These are phyloP conservation scores for Colletotrichum sp. DNA, from an alignment of 2,329 filamentous ascomycete species.

Conservation along the genomic window DNA sequence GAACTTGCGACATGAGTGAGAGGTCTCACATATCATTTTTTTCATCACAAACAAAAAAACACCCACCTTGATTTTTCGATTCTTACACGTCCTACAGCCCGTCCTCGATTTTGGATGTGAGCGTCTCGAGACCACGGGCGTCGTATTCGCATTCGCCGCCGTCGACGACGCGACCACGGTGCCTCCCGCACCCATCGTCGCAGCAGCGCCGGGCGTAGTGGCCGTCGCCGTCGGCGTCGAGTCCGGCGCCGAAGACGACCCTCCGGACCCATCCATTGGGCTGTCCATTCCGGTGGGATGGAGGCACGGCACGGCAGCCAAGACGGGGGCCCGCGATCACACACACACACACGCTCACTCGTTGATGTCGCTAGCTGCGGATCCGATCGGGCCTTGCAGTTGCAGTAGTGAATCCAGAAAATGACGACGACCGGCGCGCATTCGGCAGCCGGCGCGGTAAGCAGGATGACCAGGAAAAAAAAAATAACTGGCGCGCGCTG, in stretches of 20 bases:
- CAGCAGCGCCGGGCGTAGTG: slow-evolving; percentile 1
- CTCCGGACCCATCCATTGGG: slow-evolving; percentile 19
- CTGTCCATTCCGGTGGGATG: slow-evolving; percentile 8
- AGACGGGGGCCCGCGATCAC: background rate
- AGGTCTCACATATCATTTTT: background rate
- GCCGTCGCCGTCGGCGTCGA: slow-evolving; percentile 15
- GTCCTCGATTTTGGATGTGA: slow-evolving; percentile 61
- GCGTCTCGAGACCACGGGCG: slow-evolving; percentile 41
- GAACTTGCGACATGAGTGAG: background rate
- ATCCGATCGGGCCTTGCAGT: background rate
- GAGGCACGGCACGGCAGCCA: background rate
- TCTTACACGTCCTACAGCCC: slow-evolving; percentile 61
- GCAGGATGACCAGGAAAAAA: background rate
- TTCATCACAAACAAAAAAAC: background rate
- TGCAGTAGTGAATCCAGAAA: background rate
- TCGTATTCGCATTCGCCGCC: background rate
- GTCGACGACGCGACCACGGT: background rate
- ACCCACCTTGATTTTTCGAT: slow-evolving; percentile 52
- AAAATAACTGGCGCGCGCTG: background rate
- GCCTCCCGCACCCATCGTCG: background rate
- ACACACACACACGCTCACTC: background rate
- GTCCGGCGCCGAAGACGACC: slow-evolving; percentile 13
- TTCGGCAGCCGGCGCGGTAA: background rate
- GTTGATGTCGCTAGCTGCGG: background rate
- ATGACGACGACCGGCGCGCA: background rate